Conservation (phyloP, 2,329 filamentous ascomycete species). For the Trichoderma arundinaceum region DNA sequence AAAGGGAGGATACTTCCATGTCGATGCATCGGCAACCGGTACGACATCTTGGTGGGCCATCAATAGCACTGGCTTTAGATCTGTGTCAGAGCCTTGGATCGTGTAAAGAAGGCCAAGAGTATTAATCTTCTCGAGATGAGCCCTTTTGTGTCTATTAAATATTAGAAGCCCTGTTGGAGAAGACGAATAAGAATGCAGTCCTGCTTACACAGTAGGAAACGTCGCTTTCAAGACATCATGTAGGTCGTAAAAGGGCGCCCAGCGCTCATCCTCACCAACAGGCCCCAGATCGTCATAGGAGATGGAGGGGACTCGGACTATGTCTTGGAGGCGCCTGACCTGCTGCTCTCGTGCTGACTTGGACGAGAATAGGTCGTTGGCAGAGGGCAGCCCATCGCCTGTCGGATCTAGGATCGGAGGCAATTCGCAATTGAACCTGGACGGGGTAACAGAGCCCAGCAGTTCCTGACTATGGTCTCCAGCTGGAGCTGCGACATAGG, state of each 20-base stretch:
- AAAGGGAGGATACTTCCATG: slow-evolving; percentile 54
- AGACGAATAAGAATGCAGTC: background rate
- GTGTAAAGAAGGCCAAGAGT: slow-evolving; percentile 67
- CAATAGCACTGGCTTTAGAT: slow-evolving; percentile 53
- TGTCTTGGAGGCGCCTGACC: slow-evolving; percentile 57
- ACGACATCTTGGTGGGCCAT: slow-evolving; percentile 54
- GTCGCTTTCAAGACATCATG: slow-evolving; percentile 54
- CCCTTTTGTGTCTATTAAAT: slow-evolving; percentile 46
- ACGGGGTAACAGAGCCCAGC: slow-evolving; percentile 6
- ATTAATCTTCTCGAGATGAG: slow-evolving; percentile 62
- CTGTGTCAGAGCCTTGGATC: slow-evolving; percentile 57
- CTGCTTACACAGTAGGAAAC: slow-evolving; percentile 56
- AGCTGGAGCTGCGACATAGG: slow-evolving; percentile 19
- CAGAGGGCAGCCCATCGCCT: slow-evolving; percentile 44
- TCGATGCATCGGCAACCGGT: slow-evolving; percentile 52
- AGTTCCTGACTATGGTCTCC: slow-evolving; percentile 14
- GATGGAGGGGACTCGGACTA: slow-evolving; percentile 61
- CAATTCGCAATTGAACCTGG: slow-evolving; percentile 43
- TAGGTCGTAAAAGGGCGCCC: slow-evolving; percentile 59
- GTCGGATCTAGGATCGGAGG: slow-evolving; percentile 44
- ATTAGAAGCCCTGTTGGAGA: slow-evolving; percentile 9
- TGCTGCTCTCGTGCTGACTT: slow-evolving; percentile 47
- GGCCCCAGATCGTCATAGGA: slow-evolving; percentile 62
- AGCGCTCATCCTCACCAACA: slow-evolving; percentile 60
- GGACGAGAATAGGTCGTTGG: slow-evolving; percentile 43